These are phyloP conservation scores for Claviceps arundinis DNA, from an alignment of 2,329 filamentous ascomycete genomes.

Conservation along the genomic window DNA sequence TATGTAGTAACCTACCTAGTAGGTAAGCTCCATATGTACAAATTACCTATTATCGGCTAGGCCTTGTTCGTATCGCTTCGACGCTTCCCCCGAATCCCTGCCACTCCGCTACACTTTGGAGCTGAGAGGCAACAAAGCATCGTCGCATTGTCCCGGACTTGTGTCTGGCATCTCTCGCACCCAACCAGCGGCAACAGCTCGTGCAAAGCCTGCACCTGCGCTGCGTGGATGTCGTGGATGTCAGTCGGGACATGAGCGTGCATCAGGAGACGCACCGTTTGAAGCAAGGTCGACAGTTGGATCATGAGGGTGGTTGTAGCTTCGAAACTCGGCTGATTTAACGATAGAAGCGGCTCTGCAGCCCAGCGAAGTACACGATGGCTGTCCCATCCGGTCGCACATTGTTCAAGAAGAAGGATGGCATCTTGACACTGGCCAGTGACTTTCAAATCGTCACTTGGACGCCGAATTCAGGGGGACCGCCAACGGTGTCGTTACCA, in stretches of 20 bases:
- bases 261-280: background rate
- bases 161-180: background rate
- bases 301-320: constrained; percentile 1
- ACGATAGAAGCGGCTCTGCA: background rate
- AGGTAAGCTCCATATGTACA: too few relatives aligned
- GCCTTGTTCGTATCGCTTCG: too few relatives aligned
- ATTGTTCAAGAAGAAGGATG: constrained; percentile 93
- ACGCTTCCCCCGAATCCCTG: too few relatives aligned
- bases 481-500: constrained; percentile 53
- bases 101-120: background rate
- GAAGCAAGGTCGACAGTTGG: background rate
- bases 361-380: constrained; percentile 26
- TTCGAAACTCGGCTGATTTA: background rate
- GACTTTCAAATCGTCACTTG: constrained; percentile 68
- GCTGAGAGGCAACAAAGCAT: background rate
- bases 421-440: constrained; percentile 59
- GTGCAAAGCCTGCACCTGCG: background rate
- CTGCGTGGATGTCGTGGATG: background rate
- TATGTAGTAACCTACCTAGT: too few relatives aligned
- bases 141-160: background rate
- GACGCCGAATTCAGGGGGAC: constrained; percentile 55
- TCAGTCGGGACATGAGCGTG: background rate
- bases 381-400: constrained; percentile 50
- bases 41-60: too few relatives aligned
- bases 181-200: background rate